Evolutionary conservation across 2,329 filamentous ascomycete genomes (phyloP).

Genomic region (Neofusicoccum ribis): DNA sequence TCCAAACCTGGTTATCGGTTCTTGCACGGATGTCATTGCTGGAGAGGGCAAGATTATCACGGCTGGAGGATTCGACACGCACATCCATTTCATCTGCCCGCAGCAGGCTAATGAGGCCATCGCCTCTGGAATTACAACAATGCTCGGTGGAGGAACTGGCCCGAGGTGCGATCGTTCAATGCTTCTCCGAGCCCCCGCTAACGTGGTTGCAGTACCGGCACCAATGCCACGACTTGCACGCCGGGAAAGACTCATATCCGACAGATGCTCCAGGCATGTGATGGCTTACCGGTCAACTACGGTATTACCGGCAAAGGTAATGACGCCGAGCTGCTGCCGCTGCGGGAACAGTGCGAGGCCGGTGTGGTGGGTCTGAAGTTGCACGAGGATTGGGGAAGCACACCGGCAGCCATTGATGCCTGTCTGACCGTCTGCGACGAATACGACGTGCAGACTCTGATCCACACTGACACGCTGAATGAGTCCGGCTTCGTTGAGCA

Average conservation of each 20-base stretch:
- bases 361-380: constrained; percentile 90
- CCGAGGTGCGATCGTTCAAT: constrained; percentile 62
- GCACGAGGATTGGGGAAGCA: constrained; percentile 94
- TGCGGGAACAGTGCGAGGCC: constrained; percentile 78
- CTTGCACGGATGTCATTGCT: constrained; percentile 88
- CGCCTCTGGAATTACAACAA: constrained; percentile 82
- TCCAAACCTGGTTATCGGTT: constrained; percentile 76
- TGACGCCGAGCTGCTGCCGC: constrained; percentile 68
- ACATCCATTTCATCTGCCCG: constrained; percentile 94
- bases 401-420: constrained; percentile 85
- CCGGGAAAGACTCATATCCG: constrained; percentile 80
- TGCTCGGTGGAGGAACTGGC: constrained; percentile 87
- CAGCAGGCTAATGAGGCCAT: constrained; percentile 85
- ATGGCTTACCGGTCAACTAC: constrained; percentile 78
- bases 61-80: constrained; percentile 83
- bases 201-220: constrained; percentile 65
- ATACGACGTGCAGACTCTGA: constrained; percentile 87
- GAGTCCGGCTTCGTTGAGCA: constrained; percentile 97
- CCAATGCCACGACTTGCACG: constrained; percentile 90
- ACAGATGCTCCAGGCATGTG: constrained; percentile 87
- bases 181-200: constrained; percentile 21
- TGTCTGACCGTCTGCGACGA: constrained; percentile 82
- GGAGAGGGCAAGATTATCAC: constrained; percentile 90
- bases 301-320: constrained; percentile 95
- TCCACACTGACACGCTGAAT: constrained; percentile 91